Base-by-base conservation (phyloP, 1,284 basidiomycete genomes). In the Microbotryum violaceum region DNA sequence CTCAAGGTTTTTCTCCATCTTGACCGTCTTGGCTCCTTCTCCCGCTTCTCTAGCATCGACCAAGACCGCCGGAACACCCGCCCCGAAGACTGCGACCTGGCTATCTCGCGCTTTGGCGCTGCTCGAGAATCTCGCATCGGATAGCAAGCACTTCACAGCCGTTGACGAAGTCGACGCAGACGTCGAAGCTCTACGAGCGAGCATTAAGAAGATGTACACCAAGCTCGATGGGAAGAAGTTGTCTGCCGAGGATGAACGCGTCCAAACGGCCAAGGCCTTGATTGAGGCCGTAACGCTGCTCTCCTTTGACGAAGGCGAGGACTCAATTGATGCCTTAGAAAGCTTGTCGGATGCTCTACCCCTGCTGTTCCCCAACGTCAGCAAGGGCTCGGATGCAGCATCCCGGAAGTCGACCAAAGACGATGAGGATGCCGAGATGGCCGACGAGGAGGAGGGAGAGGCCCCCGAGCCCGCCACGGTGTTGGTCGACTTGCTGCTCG, bases 401-500 rank as follows among this genome's bases (percentile, higher is more conserved):
- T 12, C 60, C n/a, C 62, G 65, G 58, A 54, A 57, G n/a, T 20
- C 60, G 10, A 14, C 57, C 53, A 66, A 68, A 60, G 37, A 70
- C 10, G 73, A 73, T 18, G 71, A 76, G 0, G 79, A 75, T 23
- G 75, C 76, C 16, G 74, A 45, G 49, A 55, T 52, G 23, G 70
- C 66, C 23, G 73, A 72, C 1, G 72, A 77, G 18, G 75, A 75
- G 12, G 78, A 64, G 6, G 69, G 49, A 1, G 70, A 77, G 37
- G 78, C 77, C 29, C 77, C 78, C 23, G 76, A 82, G 49, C 85
- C 89, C 1, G 83, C 93, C 56, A 91, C 96, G 70, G 76, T 91
- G 42, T 80, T 97, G 46, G 85, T 93, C 54, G 93, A 97, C 72
- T 82, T 83, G 27, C 82, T 97, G 61, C 87, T 97, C 60, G 89